Percentiles rank a stretch among this genome's conserved stretches.
Conservation (phyloP, 2,329 filamentous ascomycete species). For the Camptophora hylomeconis region DNA sequence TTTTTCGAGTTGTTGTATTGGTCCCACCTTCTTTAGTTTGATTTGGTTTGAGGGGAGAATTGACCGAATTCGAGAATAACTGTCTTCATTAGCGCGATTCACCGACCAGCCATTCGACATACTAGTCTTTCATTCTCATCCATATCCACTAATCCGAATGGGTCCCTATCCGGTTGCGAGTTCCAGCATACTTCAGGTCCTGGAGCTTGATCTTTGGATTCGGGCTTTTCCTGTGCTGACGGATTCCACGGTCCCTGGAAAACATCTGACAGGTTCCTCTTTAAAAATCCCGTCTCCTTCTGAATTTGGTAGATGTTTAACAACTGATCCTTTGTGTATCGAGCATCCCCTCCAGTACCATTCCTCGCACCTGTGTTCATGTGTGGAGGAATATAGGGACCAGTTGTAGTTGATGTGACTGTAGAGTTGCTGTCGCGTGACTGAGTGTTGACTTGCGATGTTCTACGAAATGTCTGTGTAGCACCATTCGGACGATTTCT, state of each 20-base stretch:
- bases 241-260: slow-evolving; percentile 72
- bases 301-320: slow-evolving; percentile 57
- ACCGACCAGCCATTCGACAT: slow-evolving; percentile 16
- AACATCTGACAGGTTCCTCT: slow-evolving; percentile 51
- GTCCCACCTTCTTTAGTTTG: slow-evolving; percentile 48
- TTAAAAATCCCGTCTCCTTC: slow-evolving; percentile 39
- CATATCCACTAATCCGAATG: slow-evolving; percentile 62
- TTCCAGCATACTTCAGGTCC: slow-evolving; percentile 95
- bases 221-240: slow-evolving; percentile 55
- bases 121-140: slow-evolving; percentile 54
- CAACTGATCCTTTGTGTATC: slow-evolving; percentile 69
- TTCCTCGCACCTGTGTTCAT: slow-evolving; percentile 41
- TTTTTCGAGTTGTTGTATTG: slow-evolving; percentile 49
- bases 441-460: slow-evolving; percentile 45
- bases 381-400: slow-evolving; percentile 50
- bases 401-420: slow-evolving; percentile 28
- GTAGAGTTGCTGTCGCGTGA: slow-evolving; percentile 27
- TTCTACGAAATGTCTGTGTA: slow-evolving; percentile 53
- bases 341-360: slow-evolving; percentile 39
- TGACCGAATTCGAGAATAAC: slow-evolving; percentile 76
- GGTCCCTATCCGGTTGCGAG: slow-evolving; percentile 51
- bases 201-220: slow-evolving; percentile 58
- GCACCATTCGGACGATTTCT: slow-evolving; percentile 50
- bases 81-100: slow-evolving; percentile 27
- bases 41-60: slow-evolving; percentile 76